These are phyloP conservation scores for Phytophthora rubi DNA, from an alignment of 352 stramenopile genomes.

Conservation along the genomic window DNA sequence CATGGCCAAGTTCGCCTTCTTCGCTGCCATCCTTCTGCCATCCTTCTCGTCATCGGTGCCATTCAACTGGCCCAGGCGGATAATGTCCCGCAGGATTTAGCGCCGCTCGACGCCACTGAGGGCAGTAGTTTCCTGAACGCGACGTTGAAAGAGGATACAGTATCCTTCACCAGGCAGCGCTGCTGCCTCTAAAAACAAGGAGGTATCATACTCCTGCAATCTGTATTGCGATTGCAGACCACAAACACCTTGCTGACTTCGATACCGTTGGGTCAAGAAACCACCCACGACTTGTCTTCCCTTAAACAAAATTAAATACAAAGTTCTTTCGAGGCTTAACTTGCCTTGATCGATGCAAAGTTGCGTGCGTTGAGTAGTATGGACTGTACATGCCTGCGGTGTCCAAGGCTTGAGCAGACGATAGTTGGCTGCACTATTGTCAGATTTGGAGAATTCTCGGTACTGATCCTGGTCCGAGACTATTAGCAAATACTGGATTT, in stretches of 20 bases:
- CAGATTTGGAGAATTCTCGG: too few relatives aligned
- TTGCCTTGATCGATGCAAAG: too few relatives aligned
- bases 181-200: neutral
- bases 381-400: too few relatives aligned
- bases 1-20: conserved; percentile 12
- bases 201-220: neutral
- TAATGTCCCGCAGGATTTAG: neutral
- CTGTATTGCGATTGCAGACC: neutral
- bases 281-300: too few relatives aligned
- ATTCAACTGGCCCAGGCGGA: neutral
- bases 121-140: neutral
- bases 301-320: too few relatives aligned
- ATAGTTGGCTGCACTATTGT: too few relatives aligned
- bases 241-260: neutral
- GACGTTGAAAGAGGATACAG: neutral
- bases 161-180: too few relatives aligned
- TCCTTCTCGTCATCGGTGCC: neutral
- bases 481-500: too few relatives aligned
- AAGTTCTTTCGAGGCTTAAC: too few relatives aligned
- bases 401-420: too few relatives aligned
- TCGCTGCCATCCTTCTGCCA: neutral
- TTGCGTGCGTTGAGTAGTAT: too few relatives aligned
- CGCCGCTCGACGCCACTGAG: neutral
- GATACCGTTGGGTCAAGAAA: neutral
- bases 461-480: too few relatives aligned